Evolutionary conservation across 2,329 filamentous ascomycete species (phyloP), one percentile per base, ranked within the genome.

Genomic region (Metarhizium sp.): DNA sequence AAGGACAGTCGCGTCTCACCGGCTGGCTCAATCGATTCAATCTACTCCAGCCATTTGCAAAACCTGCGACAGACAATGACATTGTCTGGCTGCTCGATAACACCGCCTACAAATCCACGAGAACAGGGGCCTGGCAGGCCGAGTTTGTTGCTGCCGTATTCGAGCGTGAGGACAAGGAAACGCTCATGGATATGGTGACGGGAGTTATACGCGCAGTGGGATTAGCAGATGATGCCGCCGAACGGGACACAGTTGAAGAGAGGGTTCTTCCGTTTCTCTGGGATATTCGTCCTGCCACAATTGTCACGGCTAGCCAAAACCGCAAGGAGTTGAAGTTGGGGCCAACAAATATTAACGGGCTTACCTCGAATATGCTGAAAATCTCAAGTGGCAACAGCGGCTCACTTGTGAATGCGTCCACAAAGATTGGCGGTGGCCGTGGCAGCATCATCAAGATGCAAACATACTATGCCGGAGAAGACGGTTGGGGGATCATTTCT

Each of bases 61-160:
- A 78, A 49, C 73, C 77, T 38, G 80, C 90, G 50, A 79, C 83
- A 54, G 75, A 77, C 16, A 72, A 81, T 43, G 87, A 96, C 67
- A 83, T 81, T 14, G 84, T 96, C 45, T 96, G 92, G 92, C 75
- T 96, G 7, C 76, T 96, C 50, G 91, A 97, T 73, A 96, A 94
- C 65, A 92, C 88, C 2, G 92, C 91, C 4, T 92, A 87, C 67
- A 81, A 82, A 58, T 71, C 74, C 49, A 64, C 72, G 18, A 63
- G 69, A 56, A 69, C 71, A 2, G 73, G 71, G 53, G 69, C 66
- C 53, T 96, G 91, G 90, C 78, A 88, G 64, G 87, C 87, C 30
- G 90, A 96, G 66, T 91, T 92, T 59, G 84, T 95, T 0, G 83
- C 87, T 2, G 89, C 88, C 48, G 88, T 90, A 56, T 95, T 96